These are phyloP conservation scores for Ceratocystis papillata DNA, from an alignment of 2,329 filamentous ascomycete genomes.

Conservation along the genomic window DNA sequence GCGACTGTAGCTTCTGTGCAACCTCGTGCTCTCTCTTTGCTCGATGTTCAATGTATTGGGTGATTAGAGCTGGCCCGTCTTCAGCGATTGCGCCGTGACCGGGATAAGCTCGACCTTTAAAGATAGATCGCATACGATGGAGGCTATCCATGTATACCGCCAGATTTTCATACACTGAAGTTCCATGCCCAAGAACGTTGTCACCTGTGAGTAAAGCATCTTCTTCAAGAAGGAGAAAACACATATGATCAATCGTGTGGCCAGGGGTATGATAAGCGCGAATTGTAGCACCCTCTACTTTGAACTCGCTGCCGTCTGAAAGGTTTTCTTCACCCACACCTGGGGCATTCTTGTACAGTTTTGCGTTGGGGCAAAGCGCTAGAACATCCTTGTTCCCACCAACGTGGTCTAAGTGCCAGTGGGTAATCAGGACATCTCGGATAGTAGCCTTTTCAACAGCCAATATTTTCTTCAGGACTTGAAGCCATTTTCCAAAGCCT, in stretches of 20 bases:
- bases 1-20: slow-evolving; percentile 44
- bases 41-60: slow-evolving; percentile 75
- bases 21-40: slow-evolving; percentile 70
- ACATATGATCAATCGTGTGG: slow-evolving; percentile 75
- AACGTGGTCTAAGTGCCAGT: slow-evolving; percentile 86
- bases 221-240: slow-evolving; percentile 65
- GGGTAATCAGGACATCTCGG: slow-evolving; percentile 64
- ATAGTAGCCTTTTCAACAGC: slow-evolving; percentile 57
- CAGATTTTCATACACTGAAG: slow-evolving; percentile 73
- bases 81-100: slow-evolving; percentile 74
- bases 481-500: slow-evolving; percentile 63
- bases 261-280: slow-evolving; percentile 52
- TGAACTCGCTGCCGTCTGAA: slow-evolving; percentile 44
- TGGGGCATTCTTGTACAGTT: slow-evolving; percentile 54
- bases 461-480: slow-evolving; percentile 53
- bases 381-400: slow-evolving; percentile 63
- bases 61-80: slow-evolving; percentile 59
- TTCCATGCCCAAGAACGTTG: slow-evolving; percentile 79
- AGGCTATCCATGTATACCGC: slow-evolving; percentile 57
- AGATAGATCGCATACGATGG: slow-evolving; percentile 52
- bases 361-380: slow-evolving; percentile 49
- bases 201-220: slow-evolving; percentile 81
- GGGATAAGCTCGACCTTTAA: slow-evolving; percentile 65
- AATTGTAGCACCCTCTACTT: slow-evolving; percentile 52
- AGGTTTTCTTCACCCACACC: slow-evolving; percentile 39